Base-by-base conservation (phyloP, 23 red algal species). In the Cyanidiococcus yangmingshanensis region DNA sequence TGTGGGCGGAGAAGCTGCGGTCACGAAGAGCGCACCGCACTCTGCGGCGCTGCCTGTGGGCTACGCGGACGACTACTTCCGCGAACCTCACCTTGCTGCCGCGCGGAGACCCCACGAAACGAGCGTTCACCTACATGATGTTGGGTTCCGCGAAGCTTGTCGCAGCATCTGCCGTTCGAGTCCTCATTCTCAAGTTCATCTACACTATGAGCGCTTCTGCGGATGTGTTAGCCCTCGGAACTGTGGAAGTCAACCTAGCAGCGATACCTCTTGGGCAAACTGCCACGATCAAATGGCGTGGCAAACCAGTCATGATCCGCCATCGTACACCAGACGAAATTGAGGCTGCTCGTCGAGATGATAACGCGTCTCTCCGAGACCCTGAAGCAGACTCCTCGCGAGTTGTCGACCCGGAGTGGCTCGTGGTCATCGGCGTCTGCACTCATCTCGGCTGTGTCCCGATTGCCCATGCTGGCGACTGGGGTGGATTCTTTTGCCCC, bases 371-470 rank as follows among this genome's bases (percentile, higher is more conserved):
- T 18, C 67, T 98, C 67, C 75, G 94, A 41, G 88, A 98, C 59
- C 85, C 94, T 15, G 74, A 91, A 63, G 63, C 80, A 30, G 94
- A 98, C 76, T 57, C 85, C 37, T 77, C 80, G 34, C 79, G 94
- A 37, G 84, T 84, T 7, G 75, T 85, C 41, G 81, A 98, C 77
- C 94, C 94, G 27, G 87, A 91, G 59, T 98, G 94, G 94, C 79
- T 89, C 31, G 85, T 98, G 45, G 84, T 98, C 2, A 36, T 98
- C 45, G 94, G 94, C 27, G 89, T 98, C 41, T 98, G 94, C 79
- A 98, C 94, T 31, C 94, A 98, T 74, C 77, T 98, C 35, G 94
- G 94, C 1, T 98, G 94, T 58, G 89, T 98, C 21, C 94, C 94
- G 57, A 92, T 98, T 77, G 94, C 94, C 1, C 84, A 91, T 39